A percentile compares a stretch with the other conserved stretches of the same genome.
Evolutionary conservation across 129 eudicot species (phyloP).

Genomic region (Lactuca saligna): DNA sequence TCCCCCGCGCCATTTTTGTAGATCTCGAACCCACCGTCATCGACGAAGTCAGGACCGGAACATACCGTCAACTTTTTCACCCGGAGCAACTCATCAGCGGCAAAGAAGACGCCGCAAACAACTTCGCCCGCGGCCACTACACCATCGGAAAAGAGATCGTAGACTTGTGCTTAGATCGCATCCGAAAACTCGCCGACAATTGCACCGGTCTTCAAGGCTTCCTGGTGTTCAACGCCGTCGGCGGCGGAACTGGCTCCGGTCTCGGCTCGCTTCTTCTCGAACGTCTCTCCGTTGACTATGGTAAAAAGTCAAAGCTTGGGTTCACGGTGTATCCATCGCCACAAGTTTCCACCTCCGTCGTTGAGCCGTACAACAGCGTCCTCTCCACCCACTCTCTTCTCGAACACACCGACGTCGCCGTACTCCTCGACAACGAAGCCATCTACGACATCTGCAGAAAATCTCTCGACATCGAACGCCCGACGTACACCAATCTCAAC

Average conservation of each 20-base stretch:
- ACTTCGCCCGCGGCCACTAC: constrained; percentile 56
- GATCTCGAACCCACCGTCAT: constrained; percentile 59
- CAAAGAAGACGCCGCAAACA: constrained; percentile 57
- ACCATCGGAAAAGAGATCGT: constrained; percentile 57
- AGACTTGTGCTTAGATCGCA: constrained; percentile 50
- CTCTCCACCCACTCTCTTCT: constrained; percentile 55
- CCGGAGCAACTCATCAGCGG: constrained; percentile 54
- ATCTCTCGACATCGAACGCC: constrained; percentile 55
- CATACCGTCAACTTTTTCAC: constrained; percentile 52
- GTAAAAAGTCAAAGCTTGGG: constrained; percentile 37
- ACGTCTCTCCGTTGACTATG: constrained; percentile 50
- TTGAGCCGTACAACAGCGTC: constrained; percentile 59
- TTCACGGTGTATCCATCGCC: constrained; percentile 56
- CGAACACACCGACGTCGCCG: constrained; percentile 55
- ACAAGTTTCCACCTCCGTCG: constrained; percentile 54
- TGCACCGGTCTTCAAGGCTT: constrained; percentile 57
- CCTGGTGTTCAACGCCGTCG: not conserved
- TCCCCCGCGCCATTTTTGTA: constrained; percentile 51
- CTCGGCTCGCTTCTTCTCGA: constrained; percentile 53
- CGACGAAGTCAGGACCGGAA: constrained; percentile 51
- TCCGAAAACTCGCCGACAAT: constrained; percentile 51
- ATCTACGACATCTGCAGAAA: constrained; percentile 51
- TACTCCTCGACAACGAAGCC: constrained; percentile 25
- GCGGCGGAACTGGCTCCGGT: constrained; percentile 53
- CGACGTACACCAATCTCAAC: constrained; percentile 51